Conservation (phyloP, 108 stramenopile species). For the Chaetoceros muelleri region DNA sequence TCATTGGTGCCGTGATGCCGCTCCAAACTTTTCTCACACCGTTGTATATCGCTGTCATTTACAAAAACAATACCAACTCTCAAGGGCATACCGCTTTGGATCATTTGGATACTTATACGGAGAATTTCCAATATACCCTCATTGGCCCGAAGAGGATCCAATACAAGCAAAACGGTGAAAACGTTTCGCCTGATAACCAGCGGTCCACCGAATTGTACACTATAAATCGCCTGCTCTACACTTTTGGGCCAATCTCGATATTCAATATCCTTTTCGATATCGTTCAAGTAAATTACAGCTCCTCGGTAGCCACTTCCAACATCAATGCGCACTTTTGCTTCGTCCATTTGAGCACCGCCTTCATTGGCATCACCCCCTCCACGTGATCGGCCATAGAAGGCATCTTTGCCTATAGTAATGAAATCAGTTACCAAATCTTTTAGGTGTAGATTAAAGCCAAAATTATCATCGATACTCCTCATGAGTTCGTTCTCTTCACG, state of each 20-base stretch:
- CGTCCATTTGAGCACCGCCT: not conserved
- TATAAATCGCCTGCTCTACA: conserved; percentile 50
- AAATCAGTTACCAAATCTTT: conserved; percentile 2
- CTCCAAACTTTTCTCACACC: conserved; percentile 18
- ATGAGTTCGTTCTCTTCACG: conserved; percentile 50
- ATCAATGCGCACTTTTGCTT: conserved; percentile 51
- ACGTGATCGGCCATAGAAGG: conserved; percentile 18
- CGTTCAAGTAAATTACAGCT: conserved; percentile 65
- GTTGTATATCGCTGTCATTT: conserved; percentile 29
- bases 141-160: conserved; percentile 35
- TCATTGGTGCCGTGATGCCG: conserved; percentile 12
- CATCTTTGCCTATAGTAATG: conserved; percentile 26
- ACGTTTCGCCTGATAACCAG: conserved; percentile 67
- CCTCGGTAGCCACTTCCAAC: conserved; percentile 60
- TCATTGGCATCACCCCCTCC: conserved; percentile 14
- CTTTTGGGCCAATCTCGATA: conserved; percentile 49
- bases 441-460: conserved; percentile 18
- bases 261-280: conserved; percentile 63
- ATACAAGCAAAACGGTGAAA: conserved; percentile 59
- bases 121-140: conserved; percentile 6
- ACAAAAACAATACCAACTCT: conserved; percentile 61
- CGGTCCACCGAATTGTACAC: conserved; percentile 61
- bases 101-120: conserved; percentile 34
- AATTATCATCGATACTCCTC: conserved; percentile 22
- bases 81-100: conserved; percentile 44